Conservation (phyloP, 331 rosid species). For the Stylosanthes scabra region DNA sequence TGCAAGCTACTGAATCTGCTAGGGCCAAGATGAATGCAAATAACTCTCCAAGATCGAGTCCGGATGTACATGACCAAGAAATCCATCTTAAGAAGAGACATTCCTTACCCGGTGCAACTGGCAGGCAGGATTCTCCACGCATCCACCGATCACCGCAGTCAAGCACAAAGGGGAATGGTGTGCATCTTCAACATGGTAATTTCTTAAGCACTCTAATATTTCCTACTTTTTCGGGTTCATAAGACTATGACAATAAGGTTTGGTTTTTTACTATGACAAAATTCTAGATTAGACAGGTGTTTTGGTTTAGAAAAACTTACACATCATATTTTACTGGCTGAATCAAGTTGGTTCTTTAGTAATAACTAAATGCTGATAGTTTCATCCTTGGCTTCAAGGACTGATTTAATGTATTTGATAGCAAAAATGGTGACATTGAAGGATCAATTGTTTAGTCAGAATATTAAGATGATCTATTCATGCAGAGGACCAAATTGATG, state of each 20-base stretch:
- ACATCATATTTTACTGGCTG: background rate
- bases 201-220: slow-evolving; percentile 9
- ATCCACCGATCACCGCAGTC: slow-evolving; percentile 70
- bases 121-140: slow-evolving; percentile 91
- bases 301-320: slow-evolving; percentile 1
- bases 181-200: slow-evolving; percentile 45
- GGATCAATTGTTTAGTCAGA: background rate
- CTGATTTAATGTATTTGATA: background rate
- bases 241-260: background rate
- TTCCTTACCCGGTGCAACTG: slow-evolving; percentile 85
- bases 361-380: background rate
- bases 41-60: slow-evolving; percentile 91
- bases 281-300: background rate
- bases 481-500: background rate
- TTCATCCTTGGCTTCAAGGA: background rate
- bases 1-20: slow-evolving; percentile 98
- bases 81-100: slow-evolving; percentile 75
- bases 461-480: background rate
- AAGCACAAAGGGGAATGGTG: slow-evolving; percentile 61
- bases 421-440: slow-evolving; percentile 9
- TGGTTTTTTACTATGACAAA: too few relatives aligned
- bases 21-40: slow-evolving; percentile 85
- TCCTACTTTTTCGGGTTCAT: background rate
- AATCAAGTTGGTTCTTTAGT: background rate
- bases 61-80: slow-evolving; percentile 82